Conservation (phyloP, 306 rosid species). For the Ormosia emarginata region DNA sequence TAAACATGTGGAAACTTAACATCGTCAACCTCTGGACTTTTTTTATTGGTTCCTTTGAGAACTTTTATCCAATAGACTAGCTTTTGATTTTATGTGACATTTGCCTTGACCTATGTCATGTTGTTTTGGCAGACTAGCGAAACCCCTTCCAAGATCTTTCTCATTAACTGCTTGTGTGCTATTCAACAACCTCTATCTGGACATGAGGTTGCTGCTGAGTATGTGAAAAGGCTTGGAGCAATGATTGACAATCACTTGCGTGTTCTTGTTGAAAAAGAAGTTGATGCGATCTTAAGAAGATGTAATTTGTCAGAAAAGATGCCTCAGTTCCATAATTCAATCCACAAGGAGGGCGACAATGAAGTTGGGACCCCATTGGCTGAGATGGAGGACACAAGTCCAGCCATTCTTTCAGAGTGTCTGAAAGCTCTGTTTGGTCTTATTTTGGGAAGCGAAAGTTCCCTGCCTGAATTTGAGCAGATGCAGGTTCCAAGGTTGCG, state of each 20-base stretch:
- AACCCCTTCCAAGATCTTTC: conserved; percentile 89
- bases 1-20: not conserved
- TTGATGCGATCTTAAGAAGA: conserved; percentile 61
- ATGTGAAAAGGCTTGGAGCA: conserved; percentile 66
- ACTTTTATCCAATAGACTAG: not conserved
- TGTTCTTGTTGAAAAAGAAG: conserved; percentile 78
- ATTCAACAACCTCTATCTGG: conserved; percentile 82
- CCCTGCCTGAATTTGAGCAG: conserved; percentile 90
- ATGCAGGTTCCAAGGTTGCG: conserved; percentile 92
- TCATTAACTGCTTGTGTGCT: conserved; percentile 84
- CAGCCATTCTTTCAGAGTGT: conserved; percentile 66
- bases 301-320: conserved; percentile 79
- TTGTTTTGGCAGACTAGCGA: conserved; percentile 66
- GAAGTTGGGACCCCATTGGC: conserved; percentile 56
- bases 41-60: not conserved
- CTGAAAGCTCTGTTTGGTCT: conserved; percentile 81
- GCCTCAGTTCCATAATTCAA: conserved; percentile 48
- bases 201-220: conserved; percentile 72
- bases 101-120: conserved; percentile 14
- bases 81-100: not conserved
- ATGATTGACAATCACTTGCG: conserved; percentile 70
- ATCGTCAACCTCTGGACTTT: not conserved
- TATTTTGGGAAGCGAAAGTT: conserved; percentile 83
- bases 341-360: conserved; percentile 32
- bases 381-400: conserved; percentile 67